A percentile compares a stretch with the other conserved stretches of the same genome.
phyloP scores from a whole-genome alignment of 2,329 filamentous ascomycete genomes.

The Pestalotiopsis sp. region DNA sequence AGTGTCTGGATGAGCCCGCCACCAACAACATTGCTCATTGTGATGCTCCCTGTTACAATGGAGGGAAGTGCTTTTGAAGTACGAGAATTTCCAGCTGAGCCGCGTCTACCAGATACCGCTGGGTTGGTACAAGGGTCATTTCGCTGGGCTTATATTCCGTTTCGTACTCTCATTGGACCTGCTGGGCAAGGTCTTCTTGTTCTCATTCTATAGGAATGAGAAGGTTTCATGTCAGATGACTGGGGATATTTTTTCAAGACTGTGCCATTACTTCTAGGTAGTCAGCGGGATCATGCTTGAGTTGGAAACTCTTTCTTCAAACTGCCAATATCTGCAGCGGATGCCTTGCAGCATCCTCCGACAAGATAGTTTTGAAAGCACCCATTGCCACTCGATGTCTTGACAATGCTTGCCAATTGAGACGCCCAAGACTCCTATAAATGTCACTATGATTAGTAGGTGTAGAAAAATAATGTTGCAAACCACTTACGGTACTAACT shows the following conservation, averaged over 20 bases:
- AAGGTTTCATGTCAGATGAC: neutral
- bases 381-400: constrained; percentile 35
- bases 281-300: neutral
- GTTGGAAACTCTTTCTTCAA: neutral
- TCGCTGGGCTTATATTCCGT: neutral
- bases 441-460: neutral
- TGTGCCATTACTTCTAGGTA: neutral
- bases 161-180: neutral
- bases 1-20: constrained; percentile 30
- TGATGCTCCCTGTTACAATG: constrained; percentile 31
- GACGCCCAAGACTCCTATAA: constrained; percentile 46
- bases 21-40: constrained; percentile 34
- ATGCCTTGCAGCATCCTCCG: constrained; percentile 56
- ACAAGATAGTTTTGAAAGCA: constrained; percentile 50
- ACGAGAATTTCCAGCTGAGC: neutral
- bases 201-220: neutral
- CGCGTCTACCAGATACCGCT: neutral
- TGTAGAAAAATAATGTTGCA: too few species aligned
- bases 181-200: neutral
- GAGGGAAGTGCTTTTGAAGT: constrained; percentile 2
- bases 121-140: neutral
- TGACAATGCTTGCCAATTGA: constrained; percentile 45
- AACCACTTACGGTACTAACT: neutral
- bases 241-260: neutral
- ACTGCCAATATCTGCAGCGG: constrained; percentile 69